phyloP scores from a whole-genome alignment of 2,329 filamentous ascomycete genomes.

The Trichoderma cornu-damae region DNA sequence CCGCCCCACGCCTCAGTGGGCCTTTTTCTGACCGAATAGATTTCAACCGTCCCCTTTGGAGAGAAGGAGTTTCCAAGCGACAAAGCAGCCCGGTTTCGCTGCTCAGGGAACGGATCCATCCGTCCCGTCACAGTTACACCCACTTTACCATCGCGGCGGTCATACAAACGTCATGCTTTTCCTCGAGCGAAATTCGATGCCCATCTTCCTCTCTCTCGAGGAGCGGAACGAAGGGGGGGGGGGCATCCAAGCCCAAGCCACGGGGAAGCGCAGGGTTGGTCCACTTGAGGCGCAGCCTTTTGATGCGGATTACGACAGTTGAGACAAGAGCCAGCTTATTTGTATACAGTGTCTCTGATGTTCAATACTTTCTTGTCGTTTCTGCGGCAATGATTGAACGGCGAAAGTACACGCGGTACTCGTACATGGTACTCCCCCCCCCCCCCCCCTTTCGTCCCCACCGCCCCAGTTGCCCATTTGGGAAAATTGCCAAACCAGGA shows the following conservation, averaged over 20 bases:
- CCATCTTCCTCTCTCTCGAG: neutral
- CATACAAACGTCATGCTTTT: conserved; percentile 16
- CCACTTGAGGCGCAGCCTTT: conserved; percentile 14
- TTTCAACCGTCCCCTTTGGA: too few relatives aligned
- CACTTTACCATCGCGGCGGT: neutral
- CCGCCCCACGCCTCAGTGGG: conserved; percentile 11
- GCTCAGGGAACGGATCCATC: neutral
- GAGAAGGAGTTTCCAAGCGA: too few relatives aligned
- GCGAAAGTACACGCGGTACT: neutral
- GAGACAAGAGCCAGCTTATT: conserved; percentile 11
- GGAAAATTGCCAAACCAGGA: conserved; percentile 9
- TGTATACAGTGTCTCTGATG: conserved; percentile 11
- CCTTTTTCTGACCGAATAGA: neutral
- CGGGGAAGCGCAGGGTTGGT: conserved; percentile 7
- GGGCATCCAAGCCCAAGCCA: conserved; percentile 1
- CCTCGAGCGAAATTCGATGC: neutral
- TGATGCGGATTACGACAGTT: conserved; percentile 17
- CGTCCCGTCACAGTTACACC: neutral
- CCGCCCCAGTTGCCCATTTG: neutral
- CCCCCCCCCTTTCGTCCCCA: too few relatives aligned
- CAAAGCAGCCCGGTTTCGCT: neutral
- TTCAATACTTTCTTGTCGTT: neutral
- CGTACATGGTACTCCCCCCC: neutral
- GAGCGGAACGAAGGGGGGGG: neutral
- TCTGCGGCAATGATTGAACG: neutral